Conservation (phyloP, 2,329 filamentous ascomycete genomes). For the Colletotrichum noveboracense region DNA sequence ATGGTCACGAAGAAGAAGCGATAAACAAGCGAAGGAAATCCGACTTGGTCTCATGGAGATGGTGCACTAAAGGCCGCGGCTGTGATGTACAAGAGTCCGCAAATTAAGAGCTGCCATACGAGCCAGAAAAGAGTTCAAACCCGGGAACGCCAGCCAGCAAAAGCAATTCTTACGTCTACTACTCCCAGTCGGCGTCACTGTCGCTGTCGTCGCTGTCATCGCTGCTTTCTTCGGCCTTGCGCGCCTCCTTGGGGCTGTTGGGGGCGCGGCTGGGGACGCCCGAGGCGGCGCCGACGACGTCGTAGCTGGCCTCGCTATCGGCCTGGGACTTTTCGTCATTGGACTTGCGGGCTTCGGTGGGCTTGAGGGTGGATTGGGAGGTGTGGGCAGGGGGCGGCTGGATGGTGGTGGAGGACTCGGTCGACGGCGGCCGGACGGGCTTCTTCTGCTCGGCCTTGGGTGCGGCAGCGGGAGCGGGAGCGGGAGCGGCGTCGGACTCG, state of each 20-base stretch:
- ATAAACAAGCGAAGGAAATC: slow-evolving; percentile 35
- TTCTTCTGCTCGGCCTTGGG: slow-evolving; percentile 32
- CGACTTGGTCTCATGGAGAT: slow-evolving; percentile 8
- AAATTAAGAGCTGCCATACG: slow-evolving; percentile 57
- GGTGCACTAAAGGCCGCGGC: slow-evolving; percentile 44
- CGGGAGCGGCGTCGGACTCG: slow-evolving; percentile 25
- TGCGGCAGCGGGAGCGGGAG: slow-evolving; percentile 28
- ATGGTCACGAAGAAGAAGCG: slow-evolving; percentile 75
- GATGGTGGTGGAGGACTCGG: slow-evolving; percentile 65
- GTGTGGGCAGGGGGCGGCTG: slow-evolving; percentile 49
- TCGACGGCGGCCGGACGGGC: slow-evolving; percentile 49
- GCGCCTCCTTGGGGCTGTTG: slow-evolving; percentile 63
- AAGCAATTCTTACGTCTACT: slow-evolving; percentile 41
- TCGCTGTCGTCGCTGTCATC: slow-evolving; percentile 70
- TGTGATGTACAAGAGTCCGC: slow-evolving; percentile 79
- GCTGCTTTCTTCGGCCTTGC: slow-evolving; percentile 65
- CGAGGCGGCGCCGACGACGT: slow-evolving; percentile 82
- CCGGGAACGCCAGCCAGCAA: slow-evolving; percentile 21
- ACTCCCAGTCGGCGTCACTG: slow-evolving; percentile 80
- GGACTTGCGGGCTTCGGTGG: slow-evolving; percentile 71
- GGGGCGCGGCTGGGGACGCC: slow-evolving; percentile 81
- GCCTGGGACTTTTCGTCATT: slow-evolving; percentile 90
- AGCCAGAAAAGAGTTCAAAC: slow-evolving; percentile 18
- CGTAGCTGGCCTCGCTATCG: slow-evolving; percentile 95
- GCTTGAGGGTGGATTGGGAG: slow-evolving; percentile 54